Evolutionary conservation across 2,329 filamentous ascomycete species (phyloP), one percentile per base, ranked within the genome.

Genomic region (Pseudocercospora cruenta): DNA sequence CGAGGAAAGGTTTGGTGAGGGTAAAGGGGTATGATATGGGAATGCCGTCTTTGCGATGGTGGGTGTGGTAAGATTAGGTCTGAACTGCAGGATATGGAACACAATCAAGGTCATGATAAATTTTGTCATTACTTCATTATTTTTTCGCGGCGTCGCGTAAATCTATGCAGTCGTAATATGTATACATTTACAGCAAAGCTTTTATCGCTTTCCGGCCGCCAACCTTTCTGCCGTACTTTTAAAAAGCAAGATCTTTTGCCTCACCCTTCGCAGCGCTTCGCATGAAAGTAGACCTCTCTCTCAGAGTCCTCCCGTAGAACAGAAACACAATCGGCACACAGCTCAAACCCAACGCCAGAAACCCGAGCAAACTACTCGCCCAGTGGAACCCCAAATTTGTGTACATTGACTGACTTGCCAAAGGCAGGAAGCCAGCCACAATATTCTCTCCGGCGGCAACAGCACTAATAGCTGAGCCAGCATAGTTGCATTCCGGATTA

Each of bases 381-480:
- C 82, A 85, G 1, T 81, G 76, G 55, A 83, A 83, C 0, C 82
- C 83, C 9, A 86, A 70, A 31, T 77, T 78, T 1, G 76, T 76
- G 69, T 85, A 85, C 81, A 85, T 82, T 49, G 74, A 78, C 65
- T 80, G 76, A 19, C 82, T 79, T 0, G 82, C 81, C 22, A 86
- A 70, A 0, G 83, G 83, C 62, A 85, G 69, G 51, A 84, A 82
- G 0, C 79, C 83, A 1, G 82, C 80, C 49, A 83, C 79, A 3
- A 81, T 68, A 63, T 85, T 85, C 73, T 86, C 84, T 3, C 81
- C 78, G 47, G 84, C 79, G 0, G 80, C 82, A 2, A 84, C 79
- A 0, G 81, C 83, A 3, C 81, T 83, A 26, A 85, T 78, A 0
- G 83, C 82, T 39, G 81, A 84, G 0, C 79, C 83, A 3, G 83